Evolutionary conservation across 371 early-diverging fungal genomes (phyloP).

Genomic region (Syncephalastrum monosporum): DNA sequence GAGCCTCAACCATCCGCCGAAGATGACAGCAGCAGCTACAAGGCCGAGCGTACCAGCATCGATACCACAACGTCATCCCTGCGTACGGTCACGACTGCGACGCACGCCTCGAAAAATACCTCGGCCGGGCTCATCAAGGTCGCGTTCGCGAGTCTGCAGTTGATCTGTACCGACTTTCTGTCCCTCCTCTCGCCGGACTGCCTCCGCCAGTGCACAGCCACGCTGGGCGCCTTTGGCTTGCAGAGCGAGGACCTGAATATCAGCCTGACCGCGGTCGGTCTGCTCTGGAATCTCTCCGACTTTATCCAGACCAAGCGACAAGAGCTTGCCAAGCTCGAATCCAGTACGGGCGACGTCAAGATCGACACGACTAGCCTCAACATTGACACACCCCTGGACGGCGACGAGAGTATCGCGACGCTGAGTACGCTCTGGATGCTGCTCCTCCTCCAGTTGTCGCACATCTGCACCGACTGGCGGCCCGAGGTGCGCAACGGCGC

Average conservation of each 20-base stretch:
- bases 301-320: slow-evolving; percentile 73
- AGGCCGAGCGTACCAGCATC: slow-evolving; percentile 28
- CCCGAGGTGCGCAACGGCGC: slow-evolving; percentile 95
- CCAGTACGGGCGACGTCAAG: slow-evolving; percentile 13
- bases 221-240: slow-evolving; percentile 79
- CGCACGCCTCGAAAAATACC: slow-evolving; percentile 13
- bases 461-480: slow-evolving; percentile 82
- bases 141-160: slow-evolving; percentile 90
- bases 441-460: slow-evolving; percentile 77
- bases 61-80: slow-evolving; percentile 30
- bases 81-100: slow-evolving; percentile 8
- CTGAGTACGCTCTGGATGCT: slow-evolving; percentile 84
- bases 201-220: slow-evolving; percentile 80
- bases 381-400: slow-evolving; percentile 35
- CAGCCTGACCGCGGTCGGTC: slow-evolving; percentile 87
- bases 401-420: slow-evolving; percentile 46
- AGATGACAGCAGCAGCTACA: slow-evolving; percentile 7
- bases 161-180: slow-evolving; percentile 96
- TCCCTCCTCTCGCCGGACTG: slow-evolving; percentile 74
- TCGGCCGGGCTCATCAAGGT: slow-evolving; percentile 71
- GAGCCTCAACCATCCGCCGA: slow-evolving; percentile 11
- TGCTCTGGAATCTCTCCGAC: slow-evolving; percentile 89
- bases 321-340: slow-evolving; percentile 36
- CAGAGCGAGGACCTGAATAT: slow-evolving; percentile 94
- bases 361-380: slow-evolving; percentile 34